Base-by-base conservation (phyloP, 805 yeast genomes). In the Candida golubevii region DNA sequence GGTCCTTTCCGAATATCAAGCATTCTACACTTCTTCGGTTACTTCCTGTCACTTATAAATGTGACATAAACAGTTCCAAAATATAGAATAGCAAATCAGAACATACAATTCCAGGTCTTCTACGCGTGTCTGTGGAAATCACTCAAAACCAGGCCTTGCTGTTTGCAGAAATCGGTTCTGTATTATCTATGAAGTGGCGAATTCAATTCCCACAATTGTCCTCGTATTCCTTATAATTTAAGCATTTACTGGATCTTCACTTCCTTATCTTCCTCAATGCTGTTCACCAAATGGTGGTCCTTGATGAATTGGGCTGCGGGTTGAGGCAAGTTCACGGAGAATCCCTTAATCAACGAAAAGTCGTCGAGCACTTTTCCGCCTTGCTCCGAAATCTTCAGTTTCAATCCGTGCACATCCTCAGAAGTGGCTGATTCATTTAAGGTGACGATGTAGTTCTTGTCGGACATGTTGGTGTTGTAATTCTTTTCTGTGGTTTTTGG, bases 241-340 rank as follows among this genome's bases (percentile, higher is more conserved):
- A 18, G 23, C 32, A 29, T 46, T 34, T 40, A 48, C 39, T 69
- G 69, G 51, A 72, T 77, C 53, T 72, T 71, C 35, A 83, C 88
- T 57, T 79, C 85, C 57, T 75, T 67, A 60, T 84, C 90, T 59
- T 80, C 88, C 62, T 84, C 90, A 50, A 83, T 68, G 34, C 72
- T 64, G 38, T 77, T 75, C 52, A 84, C 82, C 39, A 71, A 74
- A 27, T 75, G 77, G 56, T 78, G 73, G 35, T 61, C 56, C 50
- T 68, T 61, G 53, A 83, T 60, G n/a, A 77, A 51, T 18, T 63
- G 59, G 31, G 76, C 68, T 52, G 78, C 83, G 49, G 72, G 47
- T 6, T 69, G 62, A 35, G 89, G 88, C 49, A 84, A 62, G 55
- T 78, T 77, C 46, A 77, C 76, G 58, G 78, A 68, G 56, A 78